Evolutionary conservation across 164 flowering plant genomes (phyloP).

Genomic region (Chimonanthus praecox): DNA sequence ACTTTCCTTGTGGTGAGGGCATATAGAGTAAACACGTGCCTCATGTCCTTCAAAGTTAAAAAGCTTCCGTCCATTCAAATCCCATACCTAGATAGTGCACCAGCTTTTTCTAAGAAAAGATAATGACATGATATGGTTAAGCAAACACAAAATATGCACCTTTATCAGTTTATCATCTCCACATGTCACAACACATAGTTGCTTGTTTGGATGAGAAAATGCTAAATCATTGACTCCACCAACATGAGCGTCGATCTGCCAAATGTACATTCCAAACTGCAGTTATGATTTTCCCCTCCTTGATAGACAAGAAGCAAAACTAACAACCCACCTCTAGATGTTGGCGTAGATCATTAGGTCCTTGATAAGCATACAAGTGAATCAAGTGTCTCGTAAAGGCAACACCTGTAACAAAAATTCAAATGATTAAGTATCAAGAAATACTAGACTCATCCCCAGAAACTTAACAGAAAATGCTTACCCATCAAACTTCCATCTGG

Average conservation of each 20-base stretch:
- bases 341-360: constrained; percentile 66
- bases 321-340: constrained; percentile 54
- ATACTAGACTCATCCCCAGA: neutral
- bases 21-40: constrained; percentile 78
- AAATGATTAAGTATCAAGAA: constrained; percentile 6
- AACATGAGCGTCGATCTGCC: constrained; percentile 84
- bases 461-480: constrained; percentile 19
- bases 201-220: constrained; percentile 84
- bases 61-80: constrained; percentile 53
- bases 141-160: constrained; percentile 27
- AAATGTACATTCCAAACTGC: constrained; percentile 6
- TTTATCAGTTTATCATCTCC: constrained; percentile 84
- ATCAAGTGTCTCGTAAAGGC: constrained; percentile 75
- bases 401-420: constrained; percentile 26
- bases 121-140: neutral
- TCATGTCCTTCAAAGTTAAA: constrained; percentile 88
- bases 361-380: constrained; percentile 65
- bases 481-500: constrained; percentile 80
- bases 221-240: constrained; percentile 84
- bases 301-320: neutral
- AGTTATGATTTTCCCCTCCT: neutral
- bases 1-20: constrained; percentile 88
- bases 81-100: constrained; percentile 69
- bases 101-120: neutral
- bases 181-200: constrained; percentile 70